Evolutionary conservation across 345 rosid genomes (phyloP).

Genomic region (Arabidopsis arenosa): DNA sequence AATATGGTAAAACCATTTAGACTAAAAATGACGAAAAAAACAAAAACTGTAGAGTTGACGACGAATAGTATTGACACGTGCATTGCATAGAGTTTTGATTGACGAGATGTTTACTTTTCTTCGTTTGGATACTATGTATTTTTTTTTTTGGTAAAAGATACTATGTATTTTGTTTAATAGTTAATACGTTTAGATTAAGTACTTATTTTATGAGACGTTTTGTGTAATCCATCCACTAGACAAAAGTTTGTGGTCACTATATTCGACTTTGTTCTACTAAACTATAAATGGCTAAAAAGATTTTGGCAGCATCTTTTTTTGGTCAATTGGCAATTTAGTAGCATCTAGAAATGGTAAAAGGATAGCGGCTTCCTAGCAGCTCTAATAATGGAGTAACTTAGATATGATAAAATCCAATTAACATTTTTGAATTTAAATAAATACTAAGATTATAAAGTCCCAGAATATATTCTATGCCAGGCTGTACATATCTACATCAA

Average conservation of each 20-base stretch:
- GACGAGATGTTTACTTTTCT: slow-evolving; percentile 27
- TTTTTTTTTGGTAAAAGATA: too few species aligned
- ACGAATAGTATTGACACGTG: slow-evolving; percentile 27
- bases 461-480: neutral
- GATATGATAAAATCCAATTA: neutral
- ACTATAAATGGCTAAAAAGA: neutral
- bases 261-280: neutral
- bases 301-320: slow-evolving; percentile 7
- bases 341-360: neutral
- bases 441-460: neutral
- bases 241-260: neutral
- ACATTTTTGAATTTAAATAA: neutral
- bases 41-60: slow-evolving; percentile 3
- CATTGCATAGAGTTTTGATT: slow-evolving; percentile 33
- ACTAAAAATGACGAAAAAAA: neutral
- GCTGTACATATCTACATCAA: neutral
- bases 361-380: neutral
- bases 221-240: neutral
- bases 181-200: neutral
- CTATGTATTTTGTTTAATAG: neutral
- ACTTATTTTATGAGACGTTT: slow-evolving; percentile 6
- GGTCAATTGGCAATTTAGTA: neutral
- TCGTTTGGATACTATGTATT: neutral
- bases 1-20: neutral
- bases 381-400: neutral